Conservation (phyloP, 805 yeast species). For the Geotrichum ghanense region DNA sequence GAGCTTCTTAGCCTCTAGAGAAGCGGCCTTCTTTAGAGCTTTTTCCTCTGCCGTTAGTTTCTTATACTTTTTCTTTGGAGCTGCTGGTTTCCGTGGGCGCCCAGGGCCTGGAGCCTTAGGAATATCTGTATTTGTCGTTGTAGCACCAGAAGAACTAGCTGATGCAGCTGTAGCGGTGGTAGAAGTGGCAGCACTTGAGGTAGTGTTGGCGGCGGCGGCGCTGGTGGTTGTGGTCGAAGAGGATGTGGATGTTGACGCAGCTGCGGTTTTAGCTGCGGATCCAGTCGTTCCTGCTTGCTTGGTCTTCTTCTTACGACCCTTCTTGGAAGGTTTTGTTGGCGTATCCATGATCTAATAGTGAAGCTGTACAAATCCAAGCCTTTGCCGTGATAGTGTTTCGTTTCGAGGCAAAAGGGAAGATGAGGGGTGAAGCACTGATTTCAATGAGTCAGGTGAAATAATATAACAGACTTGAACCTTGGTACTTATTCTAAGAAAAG, state of each 20-base stretch:
- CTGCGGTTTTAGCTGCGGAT: background rate
- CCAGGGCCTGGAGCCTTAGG: background rate
- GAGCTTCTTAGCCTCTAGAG: constrained; percentile 17
- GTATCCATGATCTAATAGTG: no score
- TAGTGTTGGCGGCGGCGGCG: background rate
- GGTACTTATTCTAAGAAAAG: no score
- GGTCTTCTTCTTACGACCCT: background rate
- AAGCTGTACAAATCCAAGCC: no score
- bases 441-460: no score
- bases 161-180: background rate
- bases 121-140: background rate
- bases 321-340: background rate
- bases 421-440: no score
- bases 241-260: background rate
- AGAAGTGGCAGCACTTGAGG: background rate
- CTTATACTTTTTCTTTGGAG: background rate
- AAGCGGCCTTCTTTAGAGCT: constrained; percentile 2
- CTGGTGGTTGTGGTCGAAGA: background rate
- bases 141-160: background rate
- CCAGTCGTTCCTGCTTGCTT: background rate
- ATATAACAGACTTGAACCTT: no score
- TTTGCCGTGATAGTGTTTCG: no score
- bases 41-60: background rate
- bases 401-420: no score
- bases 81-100: background rate